Percentiles rank a stretch among this genome's conserved stretches.
These are phyloP conservation scores for Pisolithus tinctorius DNA, from an alignment of 768 basidiomycete genomes.

Conservation along the genomic window DNA sequence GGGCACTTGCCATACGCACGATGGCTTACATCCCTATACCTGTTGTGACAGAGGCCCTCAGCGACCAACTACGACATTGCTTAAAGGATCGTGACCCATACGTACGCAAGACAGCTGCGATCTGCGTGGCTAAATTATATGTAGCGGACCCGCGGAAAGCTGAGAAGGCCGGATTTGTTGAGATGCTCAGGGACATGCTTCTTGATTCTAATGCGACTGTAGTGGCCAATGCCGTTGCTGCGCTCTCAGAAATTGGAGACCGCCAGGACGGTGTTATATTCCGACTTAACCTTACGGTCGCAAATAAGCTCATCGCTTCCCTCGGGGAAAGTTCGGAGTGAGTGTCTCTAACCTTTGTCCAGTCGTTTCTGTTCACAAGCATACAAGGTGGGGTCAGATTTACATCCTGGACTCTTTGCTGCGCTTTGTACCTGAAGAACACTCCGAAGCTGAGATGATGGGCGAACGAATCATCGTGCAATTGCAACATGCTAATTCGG, in stretches of 20 bases:
- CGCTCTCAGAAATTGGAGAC: conserved; percentile 94
- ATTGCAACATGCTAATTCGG: conserved; percentile 96
- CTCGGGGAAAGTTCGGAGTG: conserved; percentile 96
- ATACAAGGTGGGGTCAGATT: conserved; percentile 91
- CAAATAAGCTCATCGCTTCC: conserved; percentile 86
- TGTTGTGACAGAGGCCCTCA: conserved; percentile 74
- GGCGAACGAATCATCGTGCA: conserved; percentile 94
- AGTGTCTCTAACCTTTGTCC: conserved; percentile 27
- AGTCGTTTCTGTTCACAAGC: conserved; percentile 7
- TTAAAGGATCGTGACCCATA: conserved; percentile 95
- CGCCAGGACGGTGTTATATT: conserved; percentile 91
- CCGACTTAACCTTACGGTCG: conserved; percentile 78
- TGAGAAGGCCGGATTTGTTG: conserved; percentile 87
- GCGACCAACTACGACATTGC: conserved; percentile 87
- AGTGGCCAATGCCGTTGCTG: conserved; percentile 94
- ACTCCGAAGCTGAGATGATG: conserved; percentile 86
- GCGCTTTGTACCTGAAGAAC: conserved; percentile 86
- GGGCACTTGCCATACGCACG: conserved; percentile 94
- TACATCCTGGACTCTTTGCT: conserved; percentile 94
- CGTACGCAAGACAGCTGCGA: conserved; percentile 96
- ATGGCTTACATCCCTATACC: conserved; percentile 99
- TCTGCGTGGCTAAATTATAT: conserved; percentile 95
- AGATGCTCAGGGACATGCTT: conserved; percentile 85
- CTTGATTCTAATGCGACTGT: conserved; percentile 94
- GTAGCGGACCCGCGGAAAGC: conserved; percentile 80